Evolutionary conservation across 169 alveolate species (phyloP).

Genomic region (Theileria equi): DNA sequence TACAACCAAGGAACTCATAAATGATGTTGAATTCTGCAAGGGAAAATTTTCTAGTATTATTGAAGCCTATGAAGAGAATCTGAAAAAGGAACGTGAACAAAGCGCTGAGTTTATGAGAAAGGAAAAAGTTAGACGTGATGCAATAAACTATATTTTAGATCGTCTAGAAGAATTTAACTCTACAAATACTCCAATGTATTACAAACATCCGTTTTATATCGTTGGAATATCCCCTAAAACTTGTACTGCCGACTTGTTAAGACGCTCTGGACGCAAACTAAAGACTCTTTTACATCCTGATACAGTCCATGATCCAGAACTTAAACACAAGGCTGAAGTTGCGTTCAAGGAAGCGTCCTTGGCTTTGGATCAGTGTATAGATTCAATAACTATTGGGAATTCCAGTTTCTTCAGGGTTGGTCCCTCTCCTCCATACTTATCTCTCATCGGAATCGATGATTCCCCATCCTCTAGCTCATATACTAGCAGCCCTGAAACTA

Average conservation of each 20-base stretch:
- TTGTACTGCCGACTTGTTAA: constrained; percentile 52
- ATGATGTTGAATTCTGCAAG: constrained; percentile 16
- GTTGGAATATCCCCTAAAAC: constrained; percentile 65
- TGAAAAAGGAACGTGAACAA: constrained; percentile 55
- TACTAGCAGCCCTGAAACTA: not conserved
- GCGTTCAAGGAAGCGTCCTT: constrained; percentile 78
- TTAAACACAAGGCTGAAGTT: constrained; percentile 69
- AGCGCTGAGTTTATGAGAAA: constrained; percentile 64
- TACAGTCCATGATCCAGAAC: constrained; percentile 71
- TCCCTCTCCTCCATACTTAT: constrained; percentile 33
- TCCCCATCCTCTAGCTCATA: not conserved
- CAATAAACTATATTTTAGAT: constrained; percentile 65
- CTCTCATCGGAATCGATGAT: constrained; percentile 16
- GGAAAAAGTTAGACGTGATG: constrained; percentile 70
- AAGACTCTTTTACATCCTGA: constrained; percentile 75
- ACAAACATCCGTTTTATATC: constrained; percentile 68
- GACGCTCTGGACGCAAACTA: constrained; percentile 64
- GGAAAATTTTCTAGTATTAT: constrained; percentile 25
- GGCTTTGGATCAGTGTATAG: constrained; percentile 64
- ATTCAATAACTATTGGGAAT: not conserved
- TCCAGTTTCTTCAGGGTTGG: constrained; percentile 7
- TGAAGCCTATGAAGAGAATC: constrained; percentile 28
- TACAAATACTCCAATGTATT: constrained; percentile 48
- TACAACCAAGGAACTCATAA: constrained; percentile 5
- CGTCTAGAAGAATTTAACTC: constrained; percentile 61